Evolutionary conservation across 768 basidiomycete genomes (phyloP).

Genomic region (Tricholoma sp.): DNA sequence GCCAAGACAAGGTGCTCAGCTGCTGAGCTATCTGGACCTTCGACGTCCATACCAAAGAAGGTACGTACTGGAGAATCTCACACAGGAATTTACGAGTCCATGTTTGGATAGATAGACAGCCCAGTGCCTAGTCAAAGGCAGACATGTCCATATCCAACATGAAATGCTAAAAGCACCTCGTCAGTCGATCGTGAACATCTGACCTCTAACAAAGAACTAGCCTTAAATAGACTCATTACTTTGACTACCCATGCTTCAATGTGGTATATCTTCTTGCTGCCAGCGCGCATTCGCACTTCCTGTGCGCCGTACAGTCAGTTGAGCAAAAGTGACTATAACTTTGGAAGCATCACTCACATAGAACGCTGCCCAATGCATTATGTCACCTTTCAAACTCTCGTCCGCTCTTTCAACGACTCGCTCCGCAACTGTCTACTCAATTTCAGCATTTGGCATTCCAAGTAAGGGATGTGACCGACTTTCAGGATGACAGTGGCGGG

Average conservation of each 20-base stretch:
- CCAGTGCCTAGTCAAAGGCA: constrained; percentile 39
- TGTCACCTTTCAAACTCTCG: constrained; percentile 84
- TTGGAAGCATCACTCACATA: constrained; percentile 54
- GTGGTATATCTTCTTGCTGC: constrained; percentile 87
- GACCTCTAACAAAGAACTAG: constrained; percentile 20
- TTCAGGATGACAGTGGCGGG: constrained; percentile 90
- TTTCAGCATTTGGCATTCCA: background rate
- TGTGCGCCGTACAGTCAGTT: constrained; percentile 22
- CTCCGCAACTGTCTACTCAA: constrained; percentile 79
- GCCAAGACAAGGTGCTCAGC: background rate
- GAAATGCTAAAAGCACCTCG: constrained; percentile 40
- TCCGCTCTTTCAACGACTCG: constrained; percentile 84
- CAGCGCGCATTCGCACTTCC: constrained; percentile 96
- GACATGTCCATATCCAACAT: constrained; percentile 59
- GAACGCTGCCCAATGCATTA: constrained; percentile 97
- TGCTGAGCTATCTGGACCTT: background rate
- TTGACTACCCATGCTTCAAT: constrained; percentile 98
- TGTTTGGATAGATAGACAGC: background rate
- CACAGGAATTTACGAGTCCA: background rate
- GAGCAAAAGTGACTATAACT: background rate
- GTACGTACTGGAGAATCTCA: background rate
- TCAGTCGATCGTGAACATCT: background rate
- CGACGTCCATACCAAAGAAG: background rate
- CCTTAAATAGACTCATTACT: constrained; percentile 89
- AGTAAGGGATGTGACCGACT: constrained; percentile 37